A percentile compares a stretch with the other conserved stretches of the same genome.
These are phyloP conservation scores for Colletotrichum graminicola DNA, from an alignment of 2,329 filamentous ascomycete species.

Conservation along the genomic window DNA sequence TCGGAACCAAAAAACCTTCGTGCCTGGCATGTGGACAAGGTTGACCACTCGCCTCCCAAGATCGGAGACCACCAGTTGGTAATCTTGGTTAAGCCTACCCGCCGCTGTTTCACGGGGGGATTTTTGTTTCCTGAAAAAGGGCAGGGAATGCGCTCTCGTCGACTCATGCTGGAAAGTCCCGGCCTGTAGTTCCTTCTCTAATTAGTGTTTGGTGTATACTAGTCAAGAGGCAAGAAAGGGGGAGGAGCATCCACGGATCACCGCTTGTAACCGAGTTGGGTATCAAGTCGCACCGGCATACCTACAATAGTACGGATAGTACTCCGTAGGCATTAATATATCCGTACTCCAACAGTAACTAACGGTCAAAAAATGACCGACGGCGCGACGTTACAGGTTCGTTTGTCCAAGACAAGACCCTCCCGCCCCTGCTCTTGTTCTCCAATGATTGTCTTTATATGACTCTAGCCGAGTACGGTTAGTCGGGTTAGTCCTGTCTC, in stretches of 20 bases:
- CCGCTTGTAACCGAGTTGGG: no score
- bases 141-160: no score
- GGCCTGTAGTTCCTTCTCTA: not conserved
- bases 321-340: no score
- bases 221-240: not conserved
- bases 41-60: constrained; percentile 5
- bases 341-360: no score
- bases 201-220: no score
- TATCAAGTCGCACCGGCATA: no score
- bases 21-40: not conserved
- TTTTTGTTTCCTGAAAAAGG: constrained; percentile 36
- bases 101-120: constrained; percentile 23
- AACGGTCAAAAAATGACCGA: constrained; percentile 3
- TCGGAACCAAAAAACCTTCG: not conserved
- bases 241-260: not conserved
- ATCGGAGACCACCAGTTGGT: not conserved
- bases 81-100: constrained; percentile 24
- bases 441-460: constrained; percentile 36
- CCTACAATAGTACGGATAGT: no score
- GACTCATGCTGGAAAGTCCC: not conserved
- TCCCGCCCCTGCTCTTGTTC: constrained; percentile 15
- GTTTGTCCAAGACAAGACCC: not conserved
- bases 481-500: not conserved
- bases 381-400: not conserved
- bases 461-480: constrained; percentile 8